phyloP scores from a whole-genome alignment of 78 protist species.

The Dictyostelium citrinum region DNA sequence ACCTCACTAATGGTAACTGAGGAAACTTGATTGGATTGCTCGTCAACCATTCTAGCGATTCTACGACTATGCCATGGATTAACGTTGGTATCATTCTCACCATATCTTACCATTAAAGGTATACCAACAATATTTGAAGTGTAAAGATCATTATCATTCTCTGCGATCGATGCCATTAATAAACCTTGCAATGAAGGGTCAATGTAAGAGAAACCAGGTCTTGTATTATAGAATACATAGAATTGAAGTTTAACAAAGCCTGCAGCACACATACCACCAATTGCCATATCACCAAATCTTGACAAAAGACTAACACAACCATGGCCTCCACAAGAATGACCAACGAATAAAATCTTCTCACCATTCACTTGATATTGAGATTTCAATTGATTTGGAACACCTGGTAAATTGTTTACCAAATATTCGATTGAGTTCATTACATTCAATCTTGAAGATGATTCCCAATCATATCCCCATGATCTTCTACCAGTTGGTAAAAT shows the following conservation, averaged over 20 bases:
- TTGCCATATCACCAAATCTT: conserved; percentile 37
- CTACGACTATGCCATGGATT: conserved; percentile 63
- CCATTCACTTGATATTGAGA: not conserved
- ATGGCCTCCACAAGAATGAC: conserved; percentile 44
- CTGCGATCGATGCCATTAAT: conserved; percentile 58
- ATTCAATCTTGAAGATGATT: not conserved
- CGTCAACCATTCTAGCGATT: conserved; percentile 46
- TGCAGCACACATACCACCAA: conserved; percentile 58
- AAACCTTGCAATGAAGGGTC: conserved; percentile 34
- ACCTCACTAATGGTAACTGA: conserved; percentile 19
- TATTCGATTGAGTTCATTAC: not conserved
- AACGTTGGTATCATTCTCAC: conserved; percentile 34
- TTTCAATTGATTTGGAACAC: conserved; percentile 12
- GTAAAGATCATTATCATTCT: conserved; percentile 28
- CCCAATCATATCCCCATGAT: conserved; percentile 41
- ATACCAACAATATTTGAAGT: conserved; percentile 40
- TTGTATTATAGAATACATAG: conserved; percentile 16
- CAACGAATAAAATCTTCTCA: not conserved
- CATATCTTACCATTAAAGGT: conserved; percentile 49
- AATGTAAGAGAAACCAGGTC: conserved; percentile 35
- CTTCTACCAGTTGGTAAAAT: conserved; percentile 40
- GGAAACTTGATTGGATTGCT: not conserved
- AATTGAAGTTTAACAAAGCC: conserved; percentile 46
- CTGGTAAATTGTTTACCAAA: conserved; percentile 5
- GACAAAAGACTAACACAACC: conserved; percentile 28